phyloP scores from a whole-genome alignment of 768 basidiomycete species.

The Phaeotremella skinneri region DNA sequence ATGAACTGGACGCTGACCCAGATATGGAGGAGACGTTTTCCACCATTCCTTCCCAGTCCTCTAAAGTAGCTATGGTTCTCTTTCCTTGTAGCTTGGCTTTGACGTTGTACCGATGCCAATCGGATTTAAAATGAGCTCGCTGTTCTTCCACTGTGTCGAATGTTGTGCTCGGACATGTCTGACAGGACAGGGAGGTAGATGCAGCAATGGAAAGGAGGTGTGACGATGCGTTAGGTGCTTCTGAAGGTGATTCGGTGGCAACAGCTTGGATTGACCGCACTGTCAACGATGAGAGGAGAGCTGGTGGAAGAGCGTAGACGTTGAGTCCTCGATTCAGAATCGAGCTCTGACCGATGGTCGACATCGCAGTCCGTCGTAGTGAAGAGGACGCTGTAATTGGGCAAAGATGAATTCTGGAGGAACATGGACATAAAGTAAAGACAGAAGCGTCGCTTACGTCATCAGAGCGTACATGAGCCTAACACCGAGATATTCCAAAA shows the following conservation, averaged over 20 bases:
- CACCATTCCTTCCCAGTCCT: slow-evolving; percentile 71
- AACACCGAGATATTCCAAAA: no score
- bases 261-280: slow-evolving; percentile 62
- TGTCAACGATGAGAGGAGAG: slow-evolving; percentile 67
- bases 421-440: neutral
- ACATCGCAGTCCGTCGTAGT: neutral
- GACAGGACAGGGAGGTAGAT: slow-evolving; percentile 32
- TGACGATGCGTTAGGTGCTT: slow-evolving; percentile 42
- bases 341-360: neutral
- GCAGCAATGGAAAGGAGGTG: neutral
- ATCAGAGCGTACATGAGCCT: neutral
- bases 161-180: slow-evolving; percentile 55
- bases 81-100: slow-evolving; percentile 63
- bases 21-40: slow-evolving; percentile 72
- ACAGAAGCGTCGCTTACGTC: slow-evolving; percentile 1
- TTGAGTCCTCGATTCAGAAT: slow-evolving; percentile 31
- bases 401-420: no score
- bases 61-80: slow-evolving; percentile 62
- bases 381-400: no score
- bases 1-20: slow-evolving; percentile 64
- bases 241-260: slow-evolving; percentile 25
- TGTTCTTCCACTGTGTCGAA: slow-evolving; percentile 80
- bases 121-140: slow-evolving; percentile 79
- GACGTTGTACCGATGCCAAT: slow-evolving; percentile 98
- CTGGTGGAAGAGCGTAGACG: slow-evolving; percentile 68